Conservation (phyloP, 495 filamentous ascomycete genomes). For the Xylaria curta region DNA sequence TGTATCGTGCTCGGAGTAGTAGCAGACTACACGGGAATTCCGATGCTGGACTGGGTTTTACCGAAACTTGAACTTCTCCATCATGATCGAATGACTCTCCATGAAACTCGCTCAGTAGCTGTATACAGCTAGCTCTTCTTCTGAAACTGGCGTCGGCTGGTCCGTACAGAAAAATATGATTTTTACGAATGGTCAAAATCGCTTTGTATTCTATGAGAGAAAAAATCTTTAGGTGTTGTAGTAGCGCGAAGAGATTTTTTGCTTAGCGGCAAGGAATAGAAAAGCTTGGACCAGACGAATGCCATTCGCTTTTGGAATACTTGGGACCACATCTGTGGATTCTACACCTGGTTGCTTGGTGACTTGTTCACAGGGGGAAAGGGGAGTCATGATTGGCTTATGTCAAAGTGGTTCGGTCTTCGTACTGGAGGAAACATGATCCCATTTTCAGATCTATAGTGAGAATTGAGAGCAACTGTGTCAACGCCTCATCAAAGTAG, state of each 20-base stretch:
- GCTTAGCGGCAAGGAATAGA: conserved; percentile 6
- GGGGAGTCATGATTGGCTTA: background rate
- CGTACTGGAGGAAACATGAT: background rate
- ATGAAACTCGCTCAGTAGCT: background rate
- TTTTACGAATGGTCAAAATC: background rate
- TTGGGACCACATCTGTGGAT: background rate
- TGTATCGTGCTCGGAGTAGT: background rate
- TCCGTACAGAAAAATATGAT: background rate
- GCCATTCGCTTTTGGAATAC: background rate
- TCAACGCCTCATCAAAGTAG: background rate
- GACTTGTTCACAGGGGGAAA: background rate
- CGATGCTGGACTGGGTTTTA: background rate
- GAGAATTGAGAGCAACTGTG: background rate
- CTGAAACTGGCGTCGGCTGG: background rate
- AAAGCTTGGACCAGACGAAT: conserved; percentile 22
- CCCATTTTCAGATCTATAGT: background rate
- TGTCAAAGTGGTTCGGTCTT: background rate
- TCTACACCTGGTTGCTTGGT: background rate
- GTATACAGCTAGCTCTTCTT: background rate
- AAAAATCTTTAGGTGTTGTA: background rate
- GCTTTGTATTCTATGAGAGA: background rate
- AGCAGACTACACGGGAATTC: too few species aligned
- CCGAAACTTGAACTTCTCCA: background rate
- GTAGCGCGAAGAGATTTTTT: conserved; percentile 23
- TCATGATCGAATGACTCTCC: background rate